A percentile compares a stretch with the other conserved stretches of the same genome.
Evolutionary conservation across 2,329 filamentous ascomycete species (phyloP).

Genomic region (Zymoseptoria tritici): DNA sequence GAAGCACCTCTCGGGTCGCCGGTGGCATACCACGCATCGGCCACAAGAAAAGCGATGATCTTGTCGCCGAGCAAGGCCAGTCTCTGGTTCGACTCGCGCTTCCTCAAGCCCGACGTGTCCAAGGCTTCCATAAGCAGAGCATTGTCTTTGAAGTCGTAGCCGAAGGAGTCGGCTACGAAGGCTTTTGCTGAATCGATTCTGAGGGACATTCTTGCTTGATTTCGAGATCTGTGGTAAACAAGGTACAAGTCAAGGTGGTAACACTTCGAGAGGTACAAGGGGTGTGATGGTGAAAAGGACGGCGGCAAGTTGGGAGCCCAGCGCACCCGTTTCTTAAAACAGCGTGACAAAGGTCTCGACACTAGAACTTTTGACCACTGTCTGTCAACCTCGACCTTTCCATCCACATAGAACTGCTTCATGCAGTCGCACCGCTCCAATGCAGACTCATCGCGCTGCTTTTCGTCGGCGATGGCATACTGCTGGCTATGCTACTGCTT

Average conservation of each 20-base stretch:
- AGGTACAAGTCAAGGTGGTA: no score
- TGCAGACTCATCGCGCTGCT: not conserved
- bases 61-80: slow-evolving; percentile 15
- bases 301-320: no score
- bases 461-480: not conserved
- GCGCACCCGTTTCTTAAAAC: no score
- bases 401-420: not conserved
- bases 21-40: slow-evolving; percentile 12
- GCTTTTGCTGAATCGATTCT: slow-evolving; percentile 29
- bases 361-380: no score
- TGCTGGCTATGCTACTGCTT: not conserved
- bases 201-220: not conserved
- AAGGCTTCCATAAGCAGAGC: slow-evolving; percentile 10
- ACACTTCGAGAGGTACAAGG: no score
- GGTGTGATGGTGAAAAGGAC: no score
- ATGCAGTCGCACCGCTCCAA: not conserved
- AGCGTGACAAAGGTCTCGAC: no score
- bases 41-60: slow-evolving; percentile 8
- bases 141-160: slow-evolving; percentile 3
- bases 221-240: not conserved
- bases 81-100: slow-evolving; percentile 10
- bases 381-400: not conserved
- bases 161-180: not conserved
- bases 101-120: slow-evolving; percentile 5
- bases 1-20: slow-evolving; percentile 6